phyloP scores from a whole-genome alignment of 2,329 filamentous ascomycete genomes.

The Cladosporium sp. region DNA sequence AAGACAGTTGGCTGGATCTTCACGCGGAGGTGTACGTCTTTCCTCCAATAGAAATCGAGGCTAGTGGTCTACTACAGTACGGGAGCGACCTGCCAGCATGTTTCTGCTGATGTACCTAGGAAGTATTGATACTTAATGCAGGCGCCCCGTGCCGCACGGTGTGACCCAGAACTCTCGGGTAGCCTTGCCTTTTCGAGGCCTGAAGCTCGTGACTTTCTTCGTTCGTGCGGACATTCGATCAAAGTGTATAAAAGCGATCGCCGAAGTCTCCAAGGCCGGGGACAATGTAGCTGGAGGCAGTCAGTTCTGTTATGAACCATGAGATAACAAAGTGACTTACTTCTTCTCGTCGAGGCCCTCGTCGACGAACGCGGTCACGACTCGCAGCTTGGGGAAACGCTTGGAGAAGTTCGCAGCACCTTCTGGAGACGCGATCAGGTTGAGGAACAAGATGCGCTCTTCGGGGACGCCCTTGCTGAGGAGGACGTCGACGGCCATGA shows the following conservation, averaged over 20 bases:
- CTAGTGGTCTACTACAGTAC: too few relatives aligned
- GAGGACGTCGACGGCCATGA: constrained; percentile 92
- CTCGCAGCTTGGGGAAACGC: constrained; percentile 79
- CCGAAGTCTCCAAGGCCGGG: constrained; percentile 93
- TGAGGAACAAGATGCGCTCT: constrained; percentile 91
- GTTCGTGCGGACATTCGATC: background rate
- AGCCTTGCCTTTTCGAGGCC: background rate
- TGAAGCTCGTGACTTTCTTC: background rate
- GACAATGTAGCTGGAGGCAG: constrained; percentile 75
- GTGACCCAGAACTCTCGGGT: background rate
- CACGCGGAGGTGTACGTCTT: too few relatives aligned
- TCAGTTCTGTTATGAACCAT: constrained; percentile 27
- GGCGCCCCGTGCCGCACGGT: background rate
- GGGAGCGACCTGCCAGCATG: background rate
- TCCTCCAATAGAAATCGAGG: too few relatives aligned
- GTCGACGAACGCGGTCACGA: constrained; percentile 95
- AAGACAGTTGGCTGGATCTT: too few relatives aligned
- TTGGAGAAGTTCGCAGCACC: constrained; percentile 84
- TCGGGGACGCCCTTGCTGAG: constrained; percentile 87
- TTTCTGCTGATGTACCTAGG: background rate
- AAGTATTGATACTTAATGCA: constrained; percentile 4
- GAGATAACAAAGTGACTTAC: constrained; percentile 49
- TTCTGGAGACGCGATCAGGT: constrained; percentile 93
- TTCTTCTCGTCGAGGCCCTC: constrained; percentile 96
- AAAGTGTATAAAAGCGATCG: constrained; percentile 91